Percentiles rank a stretch among this genome's conserved stretches.
Evolutionary conservation across 1,284 basidiomycete species (phyloP).

Genomic region (Malassezia yamatoensis): DNA sequence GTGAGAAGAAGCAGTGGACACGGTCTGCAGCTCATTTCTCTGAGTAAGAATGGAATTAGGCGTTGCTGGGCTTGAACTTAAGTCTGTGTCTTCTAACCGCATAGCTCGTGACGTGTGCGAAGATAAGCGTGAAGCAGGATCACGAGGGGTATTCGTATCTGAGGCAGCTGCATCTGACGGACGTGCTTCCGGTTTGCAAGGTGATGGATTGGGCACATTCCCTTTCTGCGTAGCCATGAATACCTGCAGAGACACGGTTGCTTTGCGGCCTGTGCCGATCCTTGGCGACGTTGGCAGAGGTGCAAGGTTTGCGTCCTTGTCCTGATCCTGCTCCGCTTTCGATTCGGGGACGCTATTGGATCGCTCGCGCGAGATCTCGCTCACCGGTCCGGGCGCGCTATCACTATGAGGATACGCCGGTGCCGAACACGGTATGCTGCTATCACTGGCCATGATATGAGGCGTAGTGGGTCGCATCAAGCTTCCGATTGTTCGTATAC

Average conservation of each 20-base stretch:
- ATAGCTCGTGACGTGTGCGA: background rate
- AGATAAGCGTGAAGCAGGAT: background rate
- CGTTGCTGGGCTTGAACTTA: background rate
- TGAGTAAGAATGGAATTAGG: background rate
- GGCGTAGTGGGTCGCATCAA: background rate
- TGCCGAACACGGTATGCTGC: background rate
- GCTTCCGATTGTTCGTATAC: too few species aligned
- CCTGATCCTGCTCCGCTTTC: background rate
- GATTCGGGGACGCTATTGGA: background rate
- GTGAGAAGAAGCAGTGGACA: background rate
- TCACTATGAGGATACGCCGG: background rate
- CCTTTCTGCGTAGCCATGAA: slow-evolving; percentile 14
- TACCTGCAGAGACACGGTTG: slow-evolving; percentile 10
- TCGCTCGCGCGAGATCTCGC: background rate
- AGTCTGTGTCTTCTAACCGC: background rate
- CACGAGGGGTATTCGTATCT: background rate
- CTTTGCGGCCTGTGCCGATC: slow-evolving; percentile 13
- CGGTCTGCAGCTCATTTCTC: background rate
- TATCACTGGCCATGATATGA: background rate
- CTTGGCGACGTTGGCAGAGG: background rate
- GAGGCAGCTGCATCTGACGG: background rate
- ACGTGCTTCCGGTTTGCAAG: background rate
- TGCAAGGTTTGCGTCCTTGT: background rate
- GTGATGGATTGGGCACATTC: background rate
- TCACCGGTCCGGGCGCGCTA: background rate